Conservation (phyloP, 768 basidiomycete species). For the Tulasnella sp. region DNA sequence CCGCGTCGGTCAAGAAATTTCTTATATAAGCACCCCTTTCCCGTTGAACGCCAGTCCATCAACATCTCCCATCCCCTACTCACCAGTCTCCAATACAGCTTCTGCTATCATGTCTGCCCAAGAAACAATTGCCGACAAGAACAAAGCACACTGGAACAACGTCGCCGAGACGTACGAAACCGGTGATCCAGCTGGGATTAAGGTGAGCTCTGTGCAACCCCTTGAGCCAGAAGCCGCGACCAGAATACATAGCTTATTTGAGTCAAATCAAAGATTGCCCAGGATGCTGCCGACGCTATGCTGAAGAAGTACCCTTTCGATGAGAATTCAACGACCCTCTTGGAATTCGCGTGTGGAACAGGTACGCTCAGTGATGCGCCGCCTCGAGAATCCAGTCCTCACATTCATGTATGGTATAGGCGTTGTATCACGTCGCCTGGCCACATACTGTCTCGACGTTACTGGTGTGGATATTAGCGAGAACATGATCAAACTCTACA, state of each 20-base stretch:
- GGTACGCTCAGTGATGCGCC: conserved; percentile 41
- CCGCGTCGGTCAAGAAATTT: neutral
- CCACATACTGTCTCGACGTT: conserved; percentile 55
- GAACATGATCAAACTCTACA: conserved; percentile 63
- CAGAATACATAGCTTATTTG: neutral
- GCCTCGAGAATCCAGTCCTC: neutral
- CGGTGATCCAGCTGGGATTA: neutral
- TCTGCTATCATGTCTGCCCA: neutral
- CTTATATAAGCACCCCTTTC: conserved; percentile 10
- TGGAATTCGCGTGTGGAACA: conserved; percentile 75
- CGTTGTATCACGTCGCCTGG: conserved; percentile 57
- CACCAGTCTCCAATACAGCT: neutral
- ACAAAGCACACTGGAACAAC: neutral
- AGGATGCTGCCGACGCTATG: conserved; percentile 35
- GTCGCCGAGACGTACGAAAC: neutral
- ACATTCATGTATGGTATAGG: conserved; percentile 41
- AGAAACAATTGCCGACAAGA: neutral
- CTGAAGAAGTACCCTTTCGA: conserved; percentile 47
- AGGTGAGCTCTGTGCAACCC: neutral
- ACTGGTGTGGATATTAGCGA: conserved; percentile 75
- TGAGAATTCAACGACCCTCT: conserved; percentile 50
- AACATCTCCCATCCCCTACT: neutral
- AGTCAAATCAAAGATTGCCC: conserved; percentile 28
- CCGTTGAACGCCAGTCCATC: neutral
- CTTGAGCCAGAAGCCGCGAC: neutral